Evolutionary conservation across 2,329 filamentous ascomycete species (phyloP).

Genomic region (Ceratocystiopsis sp.): DNA sequence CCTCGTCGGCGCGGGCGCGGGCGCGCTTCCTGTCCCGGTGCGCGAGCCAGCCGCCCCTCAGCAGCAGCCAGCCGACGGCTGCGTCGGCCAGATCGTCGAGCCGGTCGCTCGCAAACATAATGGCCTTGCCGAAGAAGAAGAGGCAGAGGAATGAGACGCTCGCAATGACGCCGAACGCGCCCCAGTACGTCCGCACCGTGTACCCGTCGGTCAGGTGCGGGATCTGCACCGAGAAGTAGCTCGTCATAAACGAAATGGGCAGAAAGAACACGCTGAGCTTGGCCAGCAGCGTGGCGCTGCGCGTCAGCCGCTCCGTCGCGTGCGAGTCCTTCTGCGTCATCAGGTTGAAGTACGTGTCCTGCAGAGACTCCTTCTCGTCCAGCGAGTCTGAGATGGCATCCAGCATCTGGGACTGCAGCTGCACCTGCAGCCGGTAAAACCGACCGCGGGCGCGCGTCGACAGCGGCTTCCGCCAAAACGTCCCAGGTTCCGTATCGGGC

Average conservation of each 20-base stretch:
- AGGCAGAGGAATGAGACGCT: slow-evolving; percentile 40
- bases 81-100: slow-evolving; percentile 17
- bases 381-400: slow-evolving; percentile 46
- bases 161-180: slow-evolving; percentile 46
- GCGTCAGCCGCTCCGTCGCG: slow-evolving; percentile 52
- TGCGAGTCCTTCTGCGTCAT: slow-evolving; percentile 60
- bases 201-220: slow-evolving; percentile 38
- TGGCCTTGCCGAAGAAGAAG: slow-evolving; percentile 31
- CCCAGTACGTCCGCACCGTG: slow-evolving; percentile 48
- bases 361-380: slow-evolving; percentile 52
- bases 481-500: too few species aligned
- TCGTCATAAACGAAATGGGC: slow-evolving; percentile 57
- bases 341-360: slow-evolving; percentile 63
- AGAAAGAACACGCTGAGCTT: slow-evolving; percentile 63
- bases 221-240: slow-evolving; percentile 55
- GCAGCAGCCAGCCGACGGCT: background rate
- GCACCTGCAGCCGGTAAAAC: slow-evolving; percentile 41
- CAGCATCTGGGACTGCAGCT: slow-evolving; percentile 41
- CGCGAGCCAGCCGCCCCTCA: background rate
- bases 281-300: slow-evolving; percentile 54
- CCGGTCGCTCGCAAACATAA: slow-evolving; percentile 28
- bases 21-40: background rate
- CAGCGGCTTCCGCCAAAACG: slow-evolving; percentile 9
- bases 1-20: background rate
- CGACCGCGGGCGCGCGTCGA: slow-evolving; percentile 32